phyloP scores from a whole-genome alignment of 1,284 basidiomycete species.

The Agroathelia rolfsii region DNA sequence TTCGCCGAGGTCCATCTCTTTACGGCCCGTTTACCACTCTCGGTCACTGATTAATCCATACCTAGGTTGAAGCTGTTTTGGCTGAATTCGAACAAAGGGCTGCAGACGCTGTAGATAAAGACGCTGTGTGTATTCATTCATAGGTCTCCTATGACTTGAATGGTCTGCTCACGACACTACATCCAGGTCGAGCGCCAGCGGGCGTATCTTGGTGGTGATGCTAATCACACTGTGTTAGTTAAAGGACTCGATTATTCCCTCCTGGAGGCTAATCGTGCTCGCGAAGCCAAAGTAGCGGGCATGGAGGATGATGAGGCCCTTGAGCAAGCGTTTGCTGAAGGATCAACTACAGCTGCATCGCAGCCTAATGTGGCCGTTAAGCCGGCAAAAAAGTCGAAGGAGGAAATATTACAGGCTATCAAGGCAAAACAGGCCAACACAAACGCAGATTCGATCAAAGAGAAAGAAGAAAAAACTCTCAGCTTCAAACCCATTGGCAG shows the following conservation, averaged over 20 bases:
- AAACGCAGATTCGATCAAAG: constrained; percentile 10
- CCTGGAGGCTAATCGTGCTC: constrained; percentile 75
- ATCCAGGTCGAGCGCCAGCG: constrained; percentile 68
- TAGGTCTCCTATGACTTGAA: not conserved
- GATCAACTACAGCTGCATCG: too few species aligned
- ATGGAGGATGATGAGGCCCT: constrained; percentile 69
- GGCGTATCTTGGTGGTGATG: constrained; percentile 81
- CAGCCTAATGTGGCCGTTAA: too few species aligned
- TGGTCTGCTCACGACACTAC: constrained; percentile 2
- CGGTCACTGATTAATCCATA: too few species aligned
- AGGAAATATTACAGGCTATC: too few species aligned
- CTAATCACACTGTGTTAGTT: constrained; percentile 75
- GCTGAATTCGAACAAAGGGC: constrained; percentile 70
- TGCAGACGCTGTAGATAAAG: constrained; percentile 43
- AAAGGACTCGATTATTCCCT: constrained; percentile 87
- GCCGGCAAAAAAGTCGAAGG: too few species aligned
- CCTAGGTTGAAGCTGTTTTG: constrained; percentile 67
- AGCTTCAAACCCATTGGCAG: constrained; percentile 79
- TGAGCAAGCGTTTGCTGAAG: constrained; percentile 58
- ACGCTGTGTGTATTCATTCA: constrained; percentile 38
- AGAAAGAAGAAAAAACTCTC: constrained; percentile 43
- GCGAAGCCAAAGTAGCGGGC: constrained; percentile 35
- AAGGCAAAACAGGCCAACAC: too few species aligned
- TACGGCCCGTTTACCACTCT: too few species aligned
- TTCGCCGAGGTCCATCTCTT: constrained; percentile 55